Evolutionary conservation across 331 rosid species (phyloP), one percentile per base, ranked within the genome.

Genomic region (Prunus yedoensis): DNA sequence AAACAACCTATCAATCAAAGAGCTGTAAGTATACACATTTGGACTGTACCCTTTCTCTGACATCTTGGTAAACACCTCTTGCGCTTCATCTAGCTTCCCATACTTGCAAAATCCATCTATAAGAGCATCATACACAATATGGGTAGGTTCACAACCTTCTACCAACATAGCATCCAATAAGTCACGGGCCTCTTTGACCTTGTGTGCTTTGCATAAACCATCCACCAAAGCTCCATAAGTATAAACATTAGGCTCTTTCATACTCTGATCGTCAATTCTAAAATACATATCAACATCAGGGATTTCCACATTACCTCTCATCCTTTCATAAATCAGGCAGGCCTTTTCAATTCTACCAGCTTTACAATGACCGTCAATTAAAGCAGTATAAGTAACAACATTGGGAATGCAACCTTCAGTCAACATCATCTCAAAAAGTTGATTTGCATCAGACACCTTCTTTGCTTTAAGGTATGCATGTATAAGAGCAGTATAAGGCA

Each of bases 121-220:
- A 70, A 94, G 90, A 75, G 98, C 98, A 81, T 89, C 95, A 69
- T 94, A 91, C 66, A 91, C 91, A 23, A 91, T 84, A 49, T 85
- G 85, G 86, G 86, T 91, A 52, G 98, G 97, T 73, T 87, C 94
- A 80, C 88, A 91, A 64, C 93, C 96, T 72, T 87, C 85, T 73
- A 17, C 68, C 4, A 38, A 84, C 98, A 94, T 90, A 68, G 89
- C 77, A 81, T 88, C 87, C 74, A 94, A 79, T 41, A 94, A 76
- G 59, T 88, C 87, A 47, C 75, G 60, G 57, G 98, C 98, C 81
- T 89, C 91, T 82, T 85, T 85, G 58, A 91, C 89, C 83, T 82
- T 88, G 82, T 89, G 85, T 49, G 97, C 95, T 88, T 94, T 94
- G 83, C 98, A 94, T 79, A 94, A 89, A 85, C 97, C 98, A 90